Percentiles rank a stretch among this genome's conserved stretches.
These are phyloP conservation scores for Talaromyces islandicus DNA, from an alignment of 2,329 filamentous ascomycete genomes.

Conservation along the genomic window DNA sequence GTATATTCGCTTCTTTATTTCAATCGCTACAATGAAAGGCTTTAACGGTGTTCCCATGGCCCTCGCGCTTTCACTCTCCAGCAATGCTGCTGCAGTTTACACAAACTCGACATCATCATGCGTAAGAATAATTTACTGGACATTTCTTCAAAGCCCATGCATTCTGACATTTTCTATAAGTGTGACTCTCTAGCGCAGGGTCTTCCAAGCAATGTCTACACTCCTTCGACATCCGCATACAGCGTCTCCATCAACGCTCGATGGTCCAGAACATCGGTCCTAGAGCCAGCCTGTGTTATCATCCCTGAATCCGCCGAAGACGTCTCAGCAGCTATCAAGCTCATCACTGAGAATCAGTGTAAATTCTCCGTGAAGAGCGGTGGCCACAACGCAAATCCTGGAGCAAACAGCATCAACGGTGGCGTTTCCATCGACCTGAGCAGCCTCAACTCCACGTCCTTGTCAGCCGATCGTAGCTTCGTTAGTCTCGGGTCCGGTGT, in stretches of 20 bases:
- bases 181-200: not conserved
- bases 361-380: conserved; percentile 36
- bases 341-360: not conserved
- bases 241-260: not conserved
- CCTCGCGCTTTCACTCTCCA: not conserved
- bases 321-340: conserved; percentile 5
- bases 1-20: not conserved
- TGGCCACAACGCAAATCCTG: conserved; percentile 36
- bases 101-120: not conserved
- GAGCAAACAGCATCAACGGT: conserved; percentile 34
- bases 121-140: not conserved
- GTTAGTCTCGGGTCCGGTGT: conserved; percentile 3
- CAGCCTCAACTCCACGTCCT: not conserved
- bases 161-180: not conserved
- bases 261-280: not conserved
- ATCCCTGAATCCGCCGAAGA: conserved; percentile 3
- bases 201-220: not conserved
- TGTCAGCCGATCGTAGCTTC: not conserved
- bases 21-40: not conserved
- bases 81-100: not conserved
- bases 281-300: conserved; percentile 6
- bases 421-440: conserved; percentile 40
- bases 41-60: not conserved
- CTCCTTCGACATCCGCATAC: not conserved
- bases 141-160: not conserved